Evolutionary conservation across 352 stramenopile species (phyloP), one percentile per base, ranked within the genome.

Genomic region (Pythium pyrilobum): DNA sequence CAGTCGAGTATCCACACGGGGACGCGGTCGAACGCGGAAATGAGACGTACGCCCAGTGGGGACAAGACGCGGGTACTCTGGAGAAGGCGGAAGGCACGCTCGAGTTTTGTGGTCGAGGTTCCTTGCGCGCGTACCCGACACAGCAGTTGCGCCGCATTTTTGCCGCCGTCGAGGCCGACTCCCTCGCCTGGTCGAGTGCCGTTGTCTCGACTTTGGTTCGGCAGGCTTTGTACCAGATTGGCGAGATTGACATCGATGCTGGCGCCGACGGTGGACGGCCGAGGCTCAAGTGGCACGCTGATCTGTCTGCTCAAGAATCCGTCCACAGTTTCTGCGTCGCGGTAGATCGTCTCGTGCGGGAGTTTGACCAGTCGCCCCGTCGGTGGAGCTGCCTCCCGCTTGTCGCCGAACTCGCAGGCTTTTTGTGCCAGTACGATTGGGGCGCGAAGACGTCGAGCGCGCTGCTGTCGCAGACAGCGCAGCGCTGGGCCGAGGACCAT

Each of bases 161-260:
- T 11, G 71, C 52, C 1, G 71, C 72, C 11, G 24, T 88, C 9
- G 36, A 76, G 31, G 59, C 71, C 18, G 68, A 85, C 27, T 16
- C 45, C 1, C 32, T 88, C 16, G 72, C 66, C 9, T 85, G 74
- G 74, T 67, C 58, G 0, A 56, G 79, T 18, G 8, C 46, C 3
- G 62, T 62, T 18, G 72, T 88, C 5, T 24, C 37, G 18, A 64
- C 34, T 9, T 50, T 85, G n/a, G 56, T 83, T 1, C 62, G 54
- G 3, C 72, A 85, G 54, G 67, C 68, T 4, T 32, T 86, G 12
- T 84, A 71, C 13, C 72, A 85, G 32, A 45, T 83, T 0, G 74
- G 77, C 5, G 36, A 56, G 25, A 37, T 88, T 2, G 0, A 29
- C 2, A 16, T 52, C 6, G 8, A 16, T 36, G 9, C 8, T 20